Evolutionary conservation across 2,329 filamentous ascomycete species (phyloP), one percentile per base, ranked within the genome.

Genomic region (Tolypocladium tropicale): DNA sequence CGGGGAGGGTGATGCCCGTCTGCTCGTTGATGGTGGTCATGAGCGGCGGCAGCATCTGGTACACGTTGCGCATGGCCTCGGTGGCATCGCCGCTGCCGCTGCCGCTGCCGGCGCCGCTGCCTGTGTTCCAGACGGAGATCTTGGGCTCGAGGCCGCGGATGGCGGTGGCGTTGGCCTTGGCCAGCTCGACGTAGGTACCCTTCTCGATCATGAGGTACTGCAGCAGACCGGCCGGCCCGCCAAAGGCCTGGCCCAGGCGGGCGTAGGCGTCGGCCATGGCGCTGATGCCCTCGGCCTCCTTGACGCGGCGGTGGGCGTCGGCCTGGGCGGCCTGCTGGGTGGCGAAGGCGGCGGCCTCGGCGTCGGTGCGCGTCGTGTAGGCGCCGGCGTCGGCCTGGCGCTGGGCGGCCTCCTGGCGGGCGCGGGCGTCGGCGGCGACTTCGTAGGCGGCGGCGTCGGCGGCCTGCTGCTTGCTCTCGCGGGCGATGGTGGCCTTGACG

Each of bases 121-220:
- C 88, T 10, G 90, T 95, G 68, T 90, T 94, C 90, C 90, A 95
- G 30, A 93, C 84, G 59, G 85, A 91, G 74, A 95, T 94, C 85
- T 95, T 95, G 61, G 90, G 90, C 69, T 91, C 82, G 62, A 95
- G 73, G 30, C 90, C 90, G 53, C 82, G 78, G 67, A 95, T 82
- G 34, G 89, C 90, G 34, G 78, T 69, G 51, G 87, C 89, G 64
- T 95, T 95, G 53, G 88, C 89, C 63, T 86, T 79, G 57, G 90
- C 90, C 53, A 95, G 80, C 63, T 85, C 80, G 67, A 89, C 81
- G 70, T 90, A 93, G 0, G 86, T 89, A 63, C 86, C 86, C 70
- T 86, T 86, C 74, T 92, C 86, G 67, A 95, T 84, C 90, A 95
- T 95, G 73, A 93, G 80, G 77, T 88, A 93, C 69, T 92, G 86